phyloP scores from a whole-genome alignment of 371 early-diverging fungal species.

The Rhizopus arrhizus region DNA sequence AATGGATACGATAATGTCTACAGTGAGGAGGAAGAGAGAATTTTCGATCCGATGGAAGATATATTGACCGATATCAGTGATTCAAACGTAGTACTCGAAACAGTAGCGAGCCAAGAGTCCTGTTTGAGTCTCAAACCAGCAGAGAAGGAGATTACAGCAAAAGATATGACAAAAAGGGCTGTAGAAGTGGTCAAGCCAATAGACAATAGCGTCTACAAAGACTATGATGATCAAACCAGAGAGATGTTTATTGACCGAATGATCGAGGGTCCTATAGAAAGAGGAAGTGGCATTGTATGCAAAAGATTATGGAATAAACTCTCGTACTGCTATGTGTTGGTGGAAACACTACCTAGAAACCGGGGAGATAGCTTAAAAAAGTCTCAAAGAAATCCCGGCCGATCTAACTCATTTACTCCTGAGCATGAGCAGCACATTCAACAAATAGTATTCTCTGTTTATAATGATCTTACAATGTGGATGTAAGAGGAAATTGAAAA shows the following conservation, averaged over 20 bases:
- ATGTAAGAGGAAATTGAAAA: too few species aligned
- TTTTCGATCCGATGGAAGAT: conserved; percentile 11
- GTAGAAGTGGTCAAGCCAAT: conserved; percentile 7
- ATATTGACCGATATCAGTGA: conserved; percentile 8
- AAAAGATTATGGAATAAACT: conserved; percentile 1
- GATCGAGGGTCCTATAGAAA: conserved; percentile 12
- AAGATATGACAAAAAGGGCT: background rate
- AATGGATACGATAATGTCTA: background rate
- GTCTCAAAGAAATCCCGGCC: too few species aligned
- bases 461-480: too few species aligned
- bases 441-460: too few species aligned
- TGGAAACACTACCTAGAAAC: conserved; percentile 7
- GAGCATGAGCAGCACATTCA: too few species aligned
- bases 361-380: conserved; percentile 6
- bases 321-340: conserved; percentile 4
- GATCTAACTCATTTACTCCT: too few species aligned
- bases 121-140: conserved; percentile 11
- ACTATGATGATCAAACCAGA: conserved; percentile 10
- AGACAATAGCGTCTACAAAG: conserved; percentile 6
- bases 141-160: conserved; percentile 14
- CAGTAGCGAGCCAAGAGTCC: conserved; percentile 11
- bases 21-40: conserved; percentile 3
- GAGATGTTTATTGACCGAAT: conserved; percentile 11
- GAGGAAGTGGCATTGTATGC: conserved; percentile 12
- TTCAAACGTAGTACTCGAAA: conserved; percentile 11